Evolutionary conservation across 495 filamentous ascomycete species (phyloP), one percentile per base, ranked within the genome.

Genomic region (Neurospora africana): DNA sequence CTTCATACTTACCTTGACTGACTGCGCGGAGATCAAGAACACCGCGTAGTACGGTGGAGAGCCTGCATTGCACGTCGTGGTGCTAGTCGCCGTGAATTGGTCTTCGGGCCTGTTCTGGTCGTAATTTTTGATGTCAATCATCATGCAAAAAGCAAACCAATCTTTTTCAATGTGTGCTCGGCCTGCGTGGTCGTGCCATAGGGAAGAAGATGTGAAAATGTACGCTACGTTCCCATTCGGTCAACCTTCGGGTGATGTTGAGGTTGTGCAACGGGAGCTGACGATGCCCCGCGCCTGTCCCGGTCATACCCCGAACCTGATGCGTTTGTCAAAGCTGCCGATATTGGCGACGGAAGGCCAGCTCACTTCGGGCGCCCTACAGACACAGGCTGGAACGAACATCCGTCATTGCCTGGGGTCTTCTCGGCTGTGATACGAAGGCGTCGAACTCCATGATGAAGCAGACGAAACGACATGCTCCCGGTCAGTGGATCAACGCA

Each of bases 121-220:
- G 21, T 53, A 53, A 53, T 53, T 53, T 53, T 53, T 53, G n/a
- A 53, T 53, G 44, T 21, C 44, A 68, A 47, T 0, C 21, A 47
- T 2, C 4, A 36, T n/a, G 70, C 73, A 68, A 74, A 65, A 69
- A 67, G 73, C 21, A 58, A 69, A 35, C 21, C 37, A 11, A 11
- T 11, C 47, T 69, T 75, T 75, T 75, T 75, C 74, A 58, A 70
- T 75, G 35, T 74, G 74, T 70, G 72, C 72, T 58, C 68, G 74
- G 74, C 69, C 39, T 27, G 21, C 11, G 2, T 13, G 47, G 74
- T 71, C 69, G 74, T 39, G 72, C 72, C 74, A 74, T 75, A 65
- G 74, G 70, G 74, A 74, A 75, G 72, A 41, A 69, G 35, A 21
- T n/a, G 19, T 8, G n/a, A 23, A 47, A 4, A 39, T 39, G 1